phyloP scores from a whole-genome alignment of 139 green algal species.

The Parachlorella kessleri region DNA sequence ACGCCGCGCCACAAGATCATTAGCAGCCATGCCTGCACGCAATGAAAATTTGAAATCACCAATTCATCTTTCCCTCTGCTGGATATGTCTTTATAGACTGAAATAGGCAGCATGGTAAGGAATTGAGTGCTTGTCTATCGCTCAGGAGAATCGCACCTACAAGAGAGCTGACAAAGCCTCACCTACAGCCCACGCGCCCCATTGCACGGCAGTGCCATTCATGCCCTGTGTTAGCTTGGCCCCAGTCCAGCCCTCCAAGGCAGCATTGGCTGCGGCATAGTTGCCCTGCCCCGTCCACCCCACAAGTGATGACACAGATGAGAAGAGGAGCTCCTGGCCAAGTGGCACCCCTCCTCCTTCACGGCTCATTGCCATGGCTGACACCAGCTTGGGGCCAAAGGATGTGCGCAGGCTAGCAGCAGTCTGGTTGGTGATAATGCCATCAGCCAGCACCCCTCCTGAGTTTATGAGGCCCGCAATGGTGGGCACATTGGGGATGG shows the following conservation, averaged over 20 bases:
- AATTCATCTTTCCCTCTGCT: no score
- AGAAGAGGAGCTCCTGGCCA: slow-evolving; percentile 48
- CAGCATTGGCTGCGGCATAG: slow-evolving; percentile 75
- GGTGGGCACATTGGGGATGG: no score
- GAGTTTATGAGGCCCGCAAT: slow-evolving; percentile 56
- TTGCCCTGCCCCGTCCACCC: slow-evolving; percentile 73
- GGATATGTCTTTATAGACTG: no score
- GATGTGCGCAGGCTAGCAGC: slow-evolving; percentile 36
- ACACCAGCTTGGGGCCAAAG: slow-evolving; percentile 56
- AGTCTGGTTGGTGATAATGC: slow-evolving; percentile 54
- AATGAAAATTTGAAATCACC: no score
- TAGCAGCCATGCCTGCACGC: background rate
- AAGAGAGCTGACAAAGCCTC: no score
- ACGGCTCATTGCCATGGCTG: background rate
- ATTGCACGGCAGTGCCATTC: slow-evolving; percentile 31
- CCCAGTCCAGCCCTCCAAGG: slow-evolving; percentile 50
- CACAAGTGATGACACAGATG: slow-evolving; percentile 65
- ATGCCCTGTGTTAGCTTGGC: background rate
- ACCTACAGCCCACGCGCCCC: slow-evolving; percentile 52
- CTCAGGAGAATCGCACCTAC: no score
- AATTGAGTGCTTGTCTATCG: no score
- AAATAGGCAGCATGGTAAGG: no score
- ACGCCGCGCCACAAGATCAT: background rate
- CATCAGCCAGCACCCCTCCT: slow-evolving; percentile 65
- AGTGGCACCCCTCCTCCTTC: slow-evolving; percentile 24